phyloP scores from a whole-genome alignment of 2,329 filamentous ascomycete species.

The Pseudogymnoascus sp. region DNA sequence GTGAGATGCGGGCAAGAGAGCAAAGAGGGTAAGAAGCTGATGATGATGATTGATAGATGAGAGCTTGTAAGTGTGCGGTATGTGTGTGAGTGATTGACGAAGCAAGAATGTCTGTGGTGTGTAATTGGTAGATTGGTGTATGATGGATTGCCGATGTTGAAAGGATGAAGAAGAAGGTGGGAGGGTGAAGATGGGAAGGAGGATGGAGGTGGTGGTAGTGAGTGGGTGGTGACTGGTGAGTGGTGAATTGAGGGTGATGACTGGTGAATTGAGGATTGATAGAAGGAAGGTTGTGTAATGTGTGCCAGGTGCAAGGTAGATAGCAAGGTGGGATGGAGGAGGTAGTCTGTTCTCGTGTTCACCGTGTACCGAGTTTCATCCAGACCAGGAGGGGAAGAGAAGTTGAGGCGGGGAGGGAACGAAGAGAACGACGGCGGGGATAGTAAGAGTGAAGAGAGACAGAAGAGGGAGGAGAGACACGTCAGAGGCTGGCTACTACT shows the following conservation, averaged over 20 bases:
- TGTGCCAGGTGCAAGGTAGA: not conserved
- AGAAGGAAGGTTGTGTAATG: slow-evolving; percentile 13
- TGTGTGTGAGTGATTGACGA: not conserved
- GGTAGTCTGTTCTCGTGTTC: not conserved
- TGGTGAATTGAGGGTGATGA: slow-evolving; percentile 1
- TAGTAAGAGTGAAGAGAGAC: not conserved
- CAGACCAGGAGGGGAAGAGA: not conserved
- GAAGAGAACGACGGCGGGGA: not conserved
- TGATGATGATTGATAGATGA: not conserved
- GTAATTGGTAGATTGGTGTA: not conserved
- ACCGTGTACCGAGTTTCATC: not conserved
- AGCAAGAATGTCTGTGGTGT: not conserved
- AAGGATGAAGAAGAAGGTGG: slow-evolving; percentile 16
- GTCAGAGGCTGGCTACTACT: not conserved
- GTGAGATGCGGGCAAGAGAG: not conserved
- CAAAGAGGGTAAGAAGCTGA: not conserved
- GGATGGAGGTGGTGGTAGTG: slow-evolving; percentile 9
- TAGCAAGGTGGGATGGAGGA: not conserved
- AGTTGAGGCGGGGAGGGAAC: not conserved
- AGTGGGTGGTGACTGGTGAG: not conserved
- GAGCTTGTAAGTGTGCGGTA: not conserved
- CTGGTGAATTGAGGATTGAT: slow-evolving; percentile 7
- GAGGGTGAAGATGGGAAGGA: slow-evolving; percentile 13
- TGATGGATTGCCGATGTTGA: not conserved
- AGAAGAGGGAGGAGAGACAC: not conserved